Base-by-base conservation (phyloP, 2,329 filamentous ascomycete genomes). In the Ceratocystis ficicola region DNA sequence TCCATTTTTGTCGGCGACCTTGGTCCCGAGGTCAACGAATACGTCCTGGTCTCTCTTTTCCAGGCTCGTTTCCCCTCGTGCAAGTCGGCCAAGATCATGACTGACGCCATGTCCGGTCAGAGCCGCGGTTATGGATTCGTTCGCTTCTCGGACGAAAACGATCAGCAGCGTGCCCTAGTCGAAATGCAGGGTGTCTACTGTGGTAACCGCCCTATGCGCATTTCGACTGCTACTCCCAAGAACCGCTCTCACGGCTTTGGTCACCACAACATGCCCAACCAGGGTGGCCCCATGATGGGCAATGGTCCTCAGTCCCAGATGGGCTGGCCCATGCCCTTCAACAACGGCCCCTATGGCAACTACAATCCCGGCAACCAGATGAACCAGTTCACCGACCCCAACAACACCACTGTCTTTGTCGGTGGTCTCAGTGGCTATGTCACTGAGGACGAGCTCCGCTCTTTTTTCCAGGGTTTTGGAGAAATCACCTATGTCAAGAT, bases 401-500 rank as follows among this genome's bases (percentile, higher is more conserved):
- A 99, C 84, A 99, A 99, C 80, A 99, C 94, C 20, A 99, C 94
- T 22, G 94, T 99, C 69, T 99, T 99, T 73, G 94, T 99, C 65
- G 94, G 94, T 70, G 94, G 94, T 65, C 85, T 99, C 4, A 96
- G 92, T 46, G 94, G 94, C 70, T 99, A 99, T 73, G 94, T 99
- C 69, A 99, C 94, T 61, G 94, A 99, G 80, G 94, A 99, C 73
- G 94, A 99, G 81, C 87, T 99, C n/a, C 90, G 94, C 69, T 96
- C 92, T 0, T 99, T 99, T 84, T 99, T 99, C 87, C 94, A 99
- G 77, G 94, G 94, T 72, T 99, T 99, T 70, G 94, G 94, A 68
- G 94, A 99, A 76, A 99, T 99, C 74, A 99, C 94, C 72, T 99
- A 99, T 76, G 94, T 99, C 80, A 99, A 99, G 86, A 99, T 99